These are phyloP conservation scores for Trichosporon sp. DNA, from an alignment of 1,284 basidiomycete genomes.

Conservation along the genomic window DNA sequence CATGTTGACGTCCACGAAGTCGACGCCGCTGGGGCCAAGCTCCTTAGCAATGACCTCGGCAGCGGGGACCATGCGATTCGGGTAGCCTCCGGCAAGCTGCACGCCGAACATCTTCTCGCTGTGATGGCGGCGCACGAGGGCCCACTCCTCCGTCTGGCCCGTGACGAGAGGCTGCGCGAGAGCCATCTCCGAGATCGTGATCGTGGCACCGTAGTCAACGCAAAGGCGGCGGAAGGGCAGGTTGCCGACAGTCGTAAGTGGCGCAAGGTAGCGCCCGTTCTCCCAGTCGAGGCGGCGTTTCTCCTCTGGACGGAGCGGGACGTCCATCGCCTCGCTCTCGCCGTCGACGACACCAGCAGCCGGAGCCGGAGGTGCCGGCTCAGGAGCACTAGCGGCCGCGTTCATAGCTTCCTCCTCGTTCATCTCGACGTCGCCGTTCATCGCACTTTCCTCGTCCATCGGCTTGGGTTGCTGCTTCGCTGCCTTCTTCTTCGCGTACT, in stretches of 20 bases:
- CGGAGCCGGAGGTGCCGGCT: slow-evolving; percentile 25
- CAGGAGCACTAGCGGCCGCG: slow-evolving; percentile 1
- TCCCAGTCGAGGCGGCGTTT: slow-evolving; percentile 83
- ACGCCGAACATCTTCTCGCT: slow-evolving; percentile 86
- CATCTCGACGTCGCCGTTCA: slow-evolving; percentile 39
- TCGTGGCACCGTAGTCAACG: slow-evolving; percentile 79
- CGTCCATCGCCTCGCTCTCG: slow-evolving; percentile 37
- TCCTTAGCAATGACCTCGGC: slow-evolving; percentile 78
- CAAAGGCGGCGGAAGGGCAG: slow-evolving; percentile 90
- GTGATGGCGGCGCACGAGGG: slow-evolving; percentile 76
- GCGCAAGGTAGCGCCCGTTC: slow-evolving; percentile 86
- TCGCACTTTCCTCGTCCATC: slow-evolving; percentile 31
- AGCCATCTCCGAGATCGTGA: slow-evolving; percentile 90
- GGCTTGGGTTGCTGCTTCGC: slow-evolving; percentile 35
- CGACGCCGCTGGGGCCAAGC: slow-evolving; percentile 56
- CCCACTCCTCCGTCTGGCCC: slow-evolving; percentile 86
- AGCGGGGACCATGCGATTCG: slow-evolving; percentile 57
- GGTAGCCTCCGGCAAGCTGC: slow-evolving; percentile 57
- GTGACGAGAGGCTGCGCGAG: slow-evolving; percentile 72
- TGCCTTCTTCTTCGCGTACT: slow-evolving; percentile 13
- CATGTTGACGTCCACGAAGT: slow-evolving; percentile 86
- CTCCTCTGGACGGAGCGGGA: slow-evolving; percentile 64
- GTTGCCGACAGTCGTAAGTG: slow-evolving; percentile 92
- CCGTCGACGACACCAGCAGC: slow-evolving; percentile 32
- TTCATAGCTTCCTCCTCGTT: slow-evolving; percentile 27